phyloP scores from a whole-genome alignment of 2,329 filamentous ascomycete species.

The Fusarium kyushuense region DNA sequence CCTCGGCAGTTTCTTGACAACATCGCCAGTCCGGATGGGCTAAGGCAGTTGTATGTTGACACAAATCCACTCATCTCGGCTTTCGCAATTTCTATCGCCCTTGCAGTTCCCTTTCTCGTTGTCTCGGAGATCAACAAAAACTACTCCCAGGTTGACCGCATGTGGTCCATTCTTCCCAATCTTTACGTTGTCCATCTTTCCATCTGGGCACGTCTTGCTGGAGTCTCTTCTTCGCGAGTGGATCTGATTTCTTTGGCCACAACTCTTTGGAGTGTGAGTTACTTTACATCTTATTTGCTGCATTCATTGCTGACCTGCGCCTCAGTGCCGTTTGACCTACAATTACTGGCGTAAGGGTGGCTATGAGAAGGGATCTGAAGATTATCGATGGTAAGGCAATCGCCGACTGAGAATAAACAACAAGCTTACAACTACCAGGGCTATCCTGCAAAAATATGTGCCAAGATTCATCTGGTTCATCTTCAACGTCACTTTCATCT shows the following conservation, averaged over 20 bases:
- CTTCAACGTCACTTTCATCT: constrained; percentile 92
- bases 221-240: constrained; percentile 75
- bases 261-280: constrained; percentile 81
- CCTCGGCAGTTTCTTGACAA: constrained; percentile 73
- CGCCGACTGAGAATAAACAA: neutral
- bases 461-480: constrained; percentile 78
- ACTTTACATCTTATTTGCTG: neutral
- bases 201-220: constrained; percentile 82
- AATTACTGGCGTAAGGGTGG: constrained; percentile 98
- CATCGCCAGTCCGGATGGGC: constrained; percentile 68
- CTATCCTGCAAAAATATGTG: constrained; percentile 75
- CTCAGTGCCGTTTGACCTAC: constrained; percentile 82
- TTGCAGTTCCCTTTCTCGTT: constrained; percentile 79
- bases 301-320: constrained; percentile 7
- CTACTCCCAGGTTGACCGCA: constrained; percentile 94
- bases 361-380: constrained; percentile 88
- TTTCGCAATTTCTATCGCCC: constrained; percentile 75
- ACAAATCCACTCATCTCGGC: constrained; percentile 89
- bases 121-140: constrained; percentile 89
- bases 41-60: constrained; percentile 79
- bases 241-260: constrained; percentile 79
- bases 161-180: constrained; percentile 91
- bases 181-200: constrained; percentile 88
- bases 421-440: constrained; percentile 59
- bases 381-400: constrained; percentile 81